A percentile compares a stretch with the other conserved stretches of the same genome.
phyloP scores from a whole-genome alignment of 73 alveolate genomes.

The Paramecium tetraurelia region DNA sequence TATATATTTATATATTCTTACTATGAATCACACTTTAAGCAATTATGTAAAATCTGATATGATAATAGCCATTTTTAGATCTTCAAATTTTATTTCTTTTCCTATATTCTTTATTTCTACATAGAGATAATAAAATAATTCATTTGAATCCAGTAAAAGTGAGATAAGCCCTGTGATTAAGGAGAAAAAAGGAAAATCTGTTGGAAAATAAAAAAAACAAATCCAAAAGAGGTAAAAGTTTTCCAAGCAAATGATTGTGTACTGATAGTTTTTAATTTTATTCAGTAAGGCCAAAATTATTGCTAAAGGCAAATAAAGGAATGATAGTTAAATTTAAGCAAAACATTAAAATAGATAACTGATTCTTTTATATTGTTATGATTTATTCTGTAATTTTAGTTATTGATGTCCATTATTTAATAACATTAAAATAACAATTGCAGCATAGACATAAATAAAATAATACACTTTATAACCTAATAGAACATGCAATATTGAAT shows the following conservation, averaged over 20 bases:
- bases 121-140: neutral
- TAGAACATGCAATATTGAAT: neutral
- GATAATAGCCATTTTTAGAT: neutral
- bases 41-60: neutral
- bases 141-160: neutral
- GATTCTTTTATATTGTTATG: neutral
- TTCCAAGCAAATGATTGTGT: neutral
- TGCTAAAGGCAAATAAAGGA: neutral
- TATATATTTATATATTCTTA: neutral
- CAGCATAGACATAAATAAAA: neutral
- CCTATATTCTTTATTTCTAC: neutral
- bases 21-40: neutral
- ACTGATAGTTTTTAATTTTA: neutral
- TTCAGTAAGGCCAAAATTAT: neutral
- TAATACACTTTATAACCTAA: neutral
- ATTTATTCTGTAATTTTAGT: neutral
- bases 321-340: neutral
- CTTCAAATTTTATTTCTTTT: neutral
- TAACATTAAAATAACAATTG: neutral
- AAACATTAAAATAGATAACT: neutral
- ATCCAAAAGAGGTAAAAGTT: neutral
- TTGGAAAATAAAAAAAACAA: slow-evolving; percentile 4
- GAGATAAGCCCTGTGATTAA: neutral
- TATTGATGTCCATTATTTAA: neutral
- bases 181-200: neutral